Conservation (phyloP, 2,329 filamentous ascomycete genomes). For the Chlorencoelia australis region DNA sequence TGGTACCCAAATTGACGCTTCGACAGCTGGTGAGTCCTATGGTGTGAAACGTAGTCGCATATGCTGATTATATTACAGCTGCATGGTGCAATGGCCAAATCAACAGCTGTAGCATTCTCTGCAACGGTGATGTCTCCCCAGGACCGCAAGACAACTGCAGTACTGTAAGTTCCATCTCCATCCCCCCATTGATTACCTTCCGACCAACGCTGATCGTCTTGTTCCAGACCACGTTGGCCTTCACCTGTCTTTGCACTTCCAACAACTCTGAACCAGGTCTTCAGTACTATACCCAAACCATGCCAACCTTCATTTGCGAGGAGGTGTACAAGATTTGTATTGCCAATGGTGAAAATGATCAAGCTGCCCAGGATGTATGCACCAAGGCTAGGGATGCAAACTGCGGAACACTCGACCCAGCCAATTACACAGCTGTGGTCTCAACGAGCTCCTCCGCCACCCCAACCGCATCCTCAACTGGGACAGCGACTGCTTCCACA, state of each 20-base stretch:
- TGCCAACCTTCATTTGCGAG: constrained; percentile 51
- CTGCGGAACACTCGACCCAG: constrained; percentile 38
- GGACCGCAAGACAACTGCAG: constrained; percentile 43
- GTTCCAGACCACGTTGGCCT: constrained; percentile 41
- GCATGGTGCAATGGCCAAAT: constrained; percentile 49
- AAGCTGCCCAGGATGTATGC: constrained; percentile 39
- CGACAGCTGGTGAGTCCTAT: too few relatives aligned
- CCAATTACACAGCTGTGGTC: constrained; percentile 22
- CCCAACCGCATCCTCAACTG: constrained; percentile 15
- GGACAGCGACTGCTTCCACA: constrained; percentile 21
- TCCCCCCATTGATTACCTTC: neutral
- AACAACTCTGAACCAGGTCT: constrained; percentile 46
- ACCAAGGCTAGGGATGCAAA: constrained; percentile 28
- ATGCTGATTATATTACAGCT: constrained; percentile 27
- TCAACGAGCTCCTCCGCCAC: constrained; percentile 26
- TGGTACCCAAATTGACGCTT: too few relatives aligned
- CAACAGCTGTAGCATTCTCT: constrained; percentile 51
- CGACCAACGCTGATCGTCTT: too few relatives aligned
- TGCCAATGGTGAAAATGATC: constrained; percentile 33
- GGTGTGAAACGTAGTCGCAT: too few relatives aligned
- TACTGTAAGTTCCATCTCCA: constrained; percentile 34
- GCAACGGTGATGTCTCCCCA: constrained; percentile 39
- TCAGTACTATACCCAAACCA: constrained; percentile 42
- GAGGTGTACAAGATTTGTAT: constrained; percentile 40
- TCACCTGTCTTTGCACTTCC: constrained; percentile 43